Conservation (phyloP, 345 rosid species). For the Sonneratia caseolaris region DNA sequence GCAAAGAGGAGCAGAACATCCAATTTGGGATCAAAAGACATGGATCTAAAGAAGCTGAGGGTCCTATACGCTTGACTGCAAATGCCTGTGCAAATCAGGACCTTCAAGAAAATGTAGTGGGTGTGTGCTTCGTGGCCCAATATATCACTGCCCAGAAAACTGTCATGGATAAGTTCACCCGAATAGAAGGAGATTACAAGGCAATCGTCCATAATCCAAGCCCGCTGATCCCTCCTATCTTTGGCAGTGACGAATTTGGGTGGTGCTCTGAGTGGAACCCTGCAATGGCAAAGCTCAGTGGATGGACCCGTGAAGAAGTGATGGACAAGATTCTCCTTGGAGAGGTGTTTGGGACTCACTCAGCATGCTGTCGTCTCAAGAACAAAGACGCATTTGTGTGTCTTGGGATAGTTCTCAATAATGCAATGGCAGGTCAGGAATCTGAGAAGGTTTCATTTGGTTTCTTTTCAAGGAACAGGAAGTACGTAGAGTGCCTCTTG, state of each 20-base stretch:
- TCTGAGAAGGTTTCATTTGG: constrained; percentile 72
- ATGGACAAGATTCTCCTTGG: constrained; percentile 77
- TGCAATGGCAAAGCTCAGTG: constrained; percentile 74
- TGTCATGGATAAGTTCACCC: constrained; percentile 91
- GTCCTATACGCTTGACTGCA: constrained; percentile 72
- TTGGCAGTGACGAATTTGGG: constrained; percentile 81
- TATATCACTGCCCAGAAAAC: constrained; percentile 87
- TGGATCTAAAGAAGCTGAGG: constrained; percentile 40
- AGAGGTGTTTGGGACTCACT: constrained; percentile 72
- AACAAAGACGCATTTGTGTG: constrained; percentile 71
- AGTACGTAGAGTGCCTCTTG: constrained; percentile 68
- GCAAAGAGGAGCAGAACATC: constrained; percentile 77
- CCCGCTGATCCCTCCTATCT: constrained; percentile 90
- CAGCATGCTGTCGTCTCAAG: constrained; percentile 69
- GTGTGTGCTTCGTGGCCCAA: constrained; percentile 93
- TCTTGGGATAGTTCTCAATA: constrained; percentile 66
- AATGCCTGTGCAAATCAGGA: constrained; percentile 92
- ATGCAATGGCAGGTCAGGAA: constrained; percentile 61
- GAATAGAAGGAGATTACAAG: constrained; percentile 91
- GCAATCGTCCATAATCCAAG: constrained; percentile 85
- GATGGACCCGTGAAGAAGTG: constrained; percentile 77
- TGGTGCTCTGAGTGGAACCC: constrained; percentile 99
- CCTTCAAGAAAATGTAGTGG: constrained; percentile 68
- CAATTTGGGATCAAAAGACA: constrained; percentile 79
- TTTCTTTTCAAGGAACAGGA: constrained; percentile 59